Evolutionary conservation across 2,329 filamentous ascomycete genomes (phyloP).

Genomic region (Paramyrothecium sp.): DNA sequence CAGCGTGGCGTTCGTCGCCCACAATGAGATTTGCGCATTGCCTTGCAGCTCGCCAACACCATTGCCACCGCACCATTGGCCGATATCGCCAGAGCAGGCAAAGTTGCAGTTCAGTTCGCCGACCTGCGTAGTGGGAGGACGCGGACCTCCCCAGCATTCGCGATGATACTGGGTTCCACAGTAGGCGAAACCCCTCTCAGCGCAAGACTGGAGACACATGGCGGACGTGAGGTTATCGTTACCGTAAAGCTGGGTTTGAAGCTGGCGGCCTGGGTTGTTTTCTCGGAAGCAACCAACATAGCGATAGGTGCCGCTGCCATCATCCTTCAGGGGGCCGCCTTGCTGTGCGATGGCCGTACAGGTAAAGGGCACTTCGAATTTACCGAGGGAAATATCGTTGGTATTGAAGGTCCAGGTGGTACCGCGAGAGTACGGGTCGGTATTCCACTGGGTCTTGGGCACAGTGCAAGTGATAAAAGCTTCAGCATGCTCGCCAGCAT

Average conservation of each 20-base stretch:
- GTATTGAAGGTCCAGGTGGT: constrained; percentile 1
- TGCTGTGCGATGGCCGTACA: constrained; percentile 1
- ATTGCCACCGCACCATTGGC: constrained; percentile 1
- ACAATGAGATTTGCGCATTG: neutral
- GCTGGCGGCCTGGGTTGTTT: constrained; percentile 2
- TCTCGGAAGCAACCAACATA: constrained; percentile 1
- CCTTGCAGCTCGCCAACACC: neutral
- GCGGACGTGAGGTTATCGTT: neutral
- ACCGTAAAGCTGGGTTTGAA: neutral
- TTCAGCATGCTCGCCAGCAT: neutral
- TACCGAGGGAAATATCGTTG: neutral
- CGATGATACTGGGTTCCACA: constrained; percentile 2
- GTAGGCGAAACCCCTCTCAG: neutral
- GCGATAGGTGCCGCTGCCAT: neutral
- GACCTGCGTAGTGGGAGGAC: neutral
- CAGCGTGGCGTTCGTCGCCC: neutral
- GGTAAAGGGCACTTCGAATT: constrained; percentile 2
- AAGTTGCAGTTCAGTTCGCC: constrained; percentile 1
- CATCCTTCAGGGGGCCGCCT: neutral
- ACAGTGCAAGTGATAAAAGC: constrained; percentile 1
- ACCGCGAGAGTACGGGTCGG: neutral
- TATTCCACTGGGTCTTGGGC: constrained; percentile 1
- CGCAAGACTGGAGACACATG: neutral
- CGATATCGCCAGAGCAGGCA: constrained; percentile 1
- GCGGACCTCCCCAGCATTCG: neutral